Conservation (phyloP, 352 stramenopile species). For the Phytophthora constricta region DNA sequence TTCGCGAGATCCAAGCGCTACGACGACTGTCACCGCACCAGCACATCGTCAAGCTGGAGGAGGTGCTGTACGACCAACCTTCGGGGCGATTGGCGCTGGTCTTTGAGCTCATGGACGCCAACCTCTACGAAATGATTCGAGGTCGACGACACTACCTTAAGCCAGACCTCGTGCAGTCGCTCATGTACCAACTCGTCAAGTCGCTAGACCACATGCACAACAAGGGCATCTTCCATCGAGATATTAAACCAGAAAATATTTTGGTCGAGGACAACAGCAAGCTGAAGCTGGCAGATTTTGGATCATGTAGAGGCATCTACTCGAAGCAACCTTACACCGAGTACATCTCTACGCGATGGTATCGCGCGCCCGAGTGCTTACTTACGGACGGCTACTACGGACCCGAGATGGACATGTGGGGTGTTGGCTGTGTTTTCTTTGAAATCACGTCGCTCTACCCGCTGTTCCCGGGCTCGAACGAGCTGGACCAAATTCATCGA, state of each 20-base stretch:
- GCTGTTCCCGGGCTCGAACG: slow-evolving; percentile 94
- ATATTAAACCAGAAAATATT: slow-evolving; percentile 98
- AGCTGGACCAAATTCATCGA: slow-evolving; percentile 95
- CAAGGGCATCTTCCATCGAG: slow-evolving; percentile 97
- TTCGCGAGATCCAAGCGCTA: slow-evolving; percentile 96
- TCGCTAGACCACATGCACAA: slow-evolving; percentile 97
- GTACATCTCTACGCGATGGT: slow-evolving; percentile 97
- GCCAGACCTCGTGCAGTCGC: slow-evolving; percentile 75
- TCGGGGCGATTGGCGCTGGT: slow-evolving; percentile 94
- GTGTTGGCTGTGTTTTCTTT: slow-evolving; percentile 95
- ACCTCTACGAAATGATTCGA: slow-evolving; percentile 97
- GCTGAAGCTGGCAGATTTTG: slow-evolving; percentile 96
- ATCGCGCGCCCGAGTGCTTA: slow-evolving; percentile 94
- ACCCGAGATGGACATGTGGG: slow-evolving; percentile 97
- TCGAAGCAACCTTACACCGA: slow-evolving; percentile 97
- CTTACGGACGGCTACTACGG: slow-evolving; percentile 96
- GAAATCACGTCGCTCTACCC: slow-evolving; percentile 95
- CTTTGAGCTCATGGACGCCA: slow-evolving; percentile 97
- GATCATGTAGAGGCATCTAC: slow-evolving; percentile 94
- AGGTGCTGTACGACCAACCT: slow-evolving; percentile 95
- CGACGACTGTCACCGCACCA: slow-evolving; percentile 93
- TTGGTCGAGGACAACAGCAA: slow-evolving; percentile 88
- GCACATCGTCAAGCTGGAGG: slow-evolving; percentile 96
- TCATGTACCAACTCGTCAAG: slow-evolving; percentile 95
- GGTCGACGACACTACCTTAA: slow-evolving; percentile 89